A percentile compares a stretch with the other conserved stretches of the same genome.
Conservation (phyloP, 2,329 filamentous ascomycete species). For the Trichophyton equinum region DNA sequence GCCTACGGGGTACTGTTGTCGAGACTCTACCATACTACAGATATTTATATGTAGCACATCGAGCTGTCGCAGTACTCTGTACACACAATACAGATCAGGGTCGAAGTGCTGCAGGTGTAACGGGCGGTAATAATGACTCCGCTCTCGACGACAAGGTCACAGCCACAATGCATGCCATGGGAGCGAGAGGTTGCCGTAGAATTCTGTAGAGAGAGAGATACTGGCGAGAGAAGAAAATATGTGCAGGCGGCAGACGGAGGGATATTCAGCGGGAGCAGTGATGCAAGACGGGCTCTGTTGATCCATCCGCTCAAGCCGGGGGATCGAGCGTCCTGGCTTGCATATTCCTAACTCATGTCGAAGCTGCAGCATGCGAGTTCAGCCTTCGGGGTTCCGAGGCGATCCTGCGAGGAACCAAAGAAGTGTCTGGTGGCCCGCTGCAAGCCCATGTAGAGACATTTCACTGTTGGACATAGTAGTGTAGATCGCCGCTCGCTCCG, state of each 20-base stretch:
- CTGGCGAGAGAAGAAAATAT: background rate
- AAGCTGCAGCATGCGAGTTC: background rate
- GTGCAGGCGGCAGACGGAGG: background rate
- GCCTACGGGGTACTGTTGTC: too few species aligned
- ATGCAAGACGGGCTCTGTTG: background rate
- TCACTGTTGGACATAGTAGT: background rate
- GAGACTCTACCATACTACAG: background rate
- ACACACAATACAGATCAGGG: background rate
- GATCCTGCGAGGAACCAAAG: background rate
- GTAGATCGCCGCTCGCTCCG: background rate
- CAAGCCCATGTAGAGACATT: background rate
- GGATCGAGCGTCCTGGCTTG: slow-evolving; percentile 1
- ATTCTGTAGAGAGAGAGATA: background rate
- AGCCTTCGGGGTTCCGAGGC: background rate
- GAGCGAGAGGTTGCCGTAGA: background rate
- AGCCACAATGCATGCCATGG: background rate
- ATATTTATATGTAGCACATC: background rate
- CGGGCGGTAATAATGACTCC: background rate
- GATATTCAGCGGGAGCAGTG: background rate
- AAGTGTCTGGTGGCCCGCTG: background rate
- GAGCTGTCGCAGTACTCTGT: background rate
- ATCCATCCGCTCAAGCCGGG: background rate
- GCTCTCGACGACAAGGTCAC: background rate
- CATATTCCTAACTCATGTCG: background rate
- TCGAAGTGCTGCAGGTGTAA: background rate